Conservation (phyloP, 2,329 filamentous ascomycete genomes). For the Lecanoromycetidae sp. region DNA sequence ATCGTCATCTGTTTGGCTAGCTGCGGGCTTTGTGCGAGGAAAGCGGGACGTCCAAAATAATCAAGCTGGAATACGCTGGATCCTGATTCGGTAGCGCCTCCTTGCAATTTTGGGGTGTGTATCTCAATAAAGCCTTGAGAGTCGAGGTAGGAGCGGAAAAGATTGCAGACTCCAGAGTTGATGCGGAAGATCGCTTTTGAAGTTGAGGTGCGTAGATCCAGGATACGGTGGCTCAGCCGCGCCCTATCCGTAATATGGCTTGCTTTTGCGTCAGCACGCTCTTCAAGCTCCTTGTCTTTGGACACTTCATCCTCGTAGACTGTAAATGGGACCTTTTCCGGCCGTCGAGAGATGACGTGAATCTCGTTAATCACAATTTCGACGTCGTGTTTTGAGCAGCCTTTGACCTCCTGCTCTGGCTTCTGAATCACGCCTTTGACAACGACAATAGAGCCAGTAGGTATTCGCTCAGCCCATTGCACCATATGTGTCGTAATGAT, state of each 20-base stretch:
- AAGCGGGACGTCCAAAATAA: constrained; percentile 79
- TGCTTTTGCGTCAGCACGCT: constrained; percentile 26
- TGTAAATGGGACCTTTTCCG: constrained; percentile 54
- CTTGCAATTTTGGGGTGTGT: constrained; percentile 84
- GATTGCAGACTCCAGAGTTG: constrained; percentile 64
- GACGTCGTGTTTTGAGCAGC: constrained; percentile 61
- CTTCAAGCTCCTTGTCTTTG: constrained; percentile 44
- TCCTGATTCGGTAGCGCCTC: constrained; percentile 79
- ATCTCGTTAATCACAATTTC: constrained; percentile 61
- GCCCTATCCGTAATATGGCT: constrained; percentile 57
- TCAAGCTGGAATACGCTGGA: constrained; percentile 84
- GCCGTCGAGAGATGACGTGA: constrained; percentile 49
- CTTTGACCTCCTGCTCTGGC: constrained; percentile 61
- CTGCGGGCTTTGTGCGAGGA: constrained; percentile 83
- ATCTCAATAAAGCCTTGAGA: constrained; percentile 77
- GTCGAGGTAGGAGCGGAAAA: constrained; percentile 68
- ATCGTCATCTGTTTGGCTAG: constrained; percentile 89
- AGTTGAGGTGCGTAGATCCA: constrained; percentile 73
- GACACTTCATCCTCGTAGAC: constrained; percentile 57
- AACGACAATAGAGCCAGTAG: constrained; percentile 64
- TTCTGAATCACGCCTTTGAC: constrained; percentile 62
- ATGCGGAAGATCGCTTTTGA: constrained; percentile 83
- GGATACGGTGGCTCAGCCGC: constrained; percentile 64
- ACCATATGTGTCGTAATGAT: constrained; percentile 62
- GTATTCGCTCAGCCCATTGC: constrained; percentile 74